These are phyloP conservation scores for Gnomoniopsis smithogilvyi DNA, from an alignment of 2,329 filamentous ascomycete species.

Conservation along the genomic window DNA sequence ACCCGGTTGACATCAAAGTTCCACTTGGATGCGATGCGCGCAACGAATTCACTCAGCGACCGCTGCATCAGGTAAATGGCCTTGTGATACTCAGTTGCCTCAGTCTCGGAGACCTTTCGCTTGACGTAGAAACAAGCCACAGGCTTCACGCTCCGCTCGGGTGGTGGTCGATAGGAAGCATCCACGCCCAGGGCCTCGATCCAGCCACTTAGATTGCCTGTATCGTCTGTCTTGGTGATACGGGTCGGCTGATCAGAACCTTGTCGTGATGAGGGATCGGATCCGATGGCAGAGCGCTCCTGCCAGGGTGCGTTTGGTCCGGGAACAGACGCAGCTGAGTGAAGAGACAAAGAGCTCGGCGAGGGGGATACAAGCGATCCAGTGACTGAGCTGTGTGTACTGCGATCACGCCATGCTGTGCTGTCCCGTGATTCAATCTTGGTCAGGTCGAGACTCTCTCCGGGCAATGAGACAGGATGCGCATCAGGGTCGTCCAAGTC, in stretches of 20 bases:
- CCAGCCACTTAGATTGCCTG: slow-evolving; percentile 71
- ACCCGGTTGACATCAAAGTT: slow-evolving; percentile 71
- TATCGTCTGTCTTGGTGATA: slow-evolving; percentile 53
- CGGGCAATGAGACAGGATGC: slow-evolving; percentile 70
- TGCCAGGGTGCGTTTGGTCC: slow-evolving; percentile 50
- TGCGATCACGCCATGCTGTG: slow-evolving; percentile 47
- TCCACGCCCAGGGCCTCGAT: slow-evolving; percentile 94
- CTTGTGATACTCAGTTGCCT: slow-evolving; percentile 65
- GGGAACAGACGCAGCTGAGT: slow-evolving; percentile 49
- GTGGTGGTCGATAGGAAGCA: slow-evolving; percentile 73
- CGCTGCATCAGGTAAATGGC: slow-evolving; percentile 83
- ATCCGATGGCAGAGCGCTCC: slow-evolving; percentile 51
- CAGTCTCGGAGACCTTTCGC: slow-evolving; percentile 45
- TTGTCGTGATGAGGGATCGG: slow-evolving; percentile 37
- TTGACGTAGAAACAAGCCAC: slow-evolving; percentile 87
- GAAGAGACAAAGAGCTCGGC: slow-evolving; percentile 62
- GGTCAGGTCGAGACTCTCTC: slow-evolving; percentile 61
- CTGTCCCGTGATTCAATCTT: slow-evolving; percentile 48
- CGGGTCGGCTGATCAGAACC: slow-evolving; percentile 52
- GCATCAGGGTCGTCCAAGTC: slow-evolving; percentile 77
- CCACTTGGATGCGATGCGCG: slow-evolving; percentile 74
- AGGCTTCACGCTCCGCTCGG: slow-evolving; percentile 65
- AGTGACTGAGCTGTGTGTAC: slow-evolving; percentile 55
- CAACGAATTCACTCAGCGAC: slow-evolving; percentile 70
- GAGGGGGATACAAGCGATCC: slow-evolving; percentile 64